phyloP scores from a whole-genome alignment of 2,329 filamentous ascomycete species.

The Sporothrix schenckii region DNA sequence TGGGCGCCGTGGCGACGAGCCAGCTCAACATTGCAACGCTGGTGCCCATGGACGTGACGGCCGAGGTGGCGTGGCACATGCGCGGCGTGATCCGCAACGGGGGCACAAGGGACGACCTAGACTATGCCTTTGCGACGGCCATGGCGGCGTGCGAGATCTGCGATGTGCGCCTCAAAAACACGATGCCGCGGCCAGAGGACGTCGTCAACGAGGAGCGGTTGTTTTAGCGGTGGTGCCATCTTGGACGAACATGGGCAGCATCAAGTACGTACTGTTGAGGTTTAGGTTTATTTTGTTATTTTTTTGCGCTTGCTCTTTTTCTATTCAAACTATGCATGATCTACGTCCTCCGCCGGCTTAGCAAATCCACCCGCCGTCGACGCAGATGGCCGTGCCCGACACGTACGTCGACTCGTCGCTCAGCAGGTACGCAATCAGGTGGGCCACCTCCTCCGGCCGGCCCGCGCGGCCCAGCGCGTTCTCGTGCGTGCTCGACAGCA shows the following conservation, averaged over 20 bases:
- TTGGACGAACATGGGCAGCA: not conserved
- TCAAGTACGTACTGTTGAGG: not conserved
- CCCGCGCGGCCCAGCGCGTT: constrained; percentile 31
- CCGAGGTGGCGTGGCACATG: constrained; percentile 40
- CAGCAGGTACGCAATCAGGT: constrained; percentile 33
- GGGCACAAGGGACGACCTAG: constrained; percentile 35
- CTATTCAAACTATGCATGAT: not conserved
- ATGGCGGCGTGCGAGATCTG: constrained; percentile 34
- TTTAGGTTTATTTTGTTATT: not conserved
- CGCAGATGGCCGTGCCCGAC: constrained; percentile 33
- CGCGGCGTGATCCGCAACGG: constrained; percentile 38
- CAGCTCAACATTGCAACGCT: constrained; percentile 39
- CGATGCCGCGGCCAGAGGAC: constrained; percentile 37
- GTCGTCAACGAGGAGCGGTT: constrained; percentile 36
- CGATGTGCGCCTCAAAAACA: constrained; percentile 36
- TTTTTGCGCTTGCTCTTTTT: not conserved
- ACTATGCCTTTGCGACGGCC: constrained; percentile 33
- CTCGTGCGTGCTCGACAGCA: constrained; percentile 29
- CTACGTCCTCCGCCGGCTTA: constrained; percentile 1
- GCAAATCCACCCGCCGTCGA: constrained; percentile 33
- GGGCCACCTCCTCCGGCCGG: constrained; percentile 33
- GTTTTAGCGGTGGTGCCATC: constrained; percentile 15
- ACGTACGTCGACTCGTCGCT: constrained; percentile 36
- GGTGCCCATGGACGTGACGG: constrained; percentile 39
- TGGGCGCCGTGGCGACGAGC: constrained; percentile 37